Percentiles rank a stretch among this genome's conserved stretches.
These are phyloP conservation scores for Trypanosomatidae sp. DNA, from an alignment of 208 protist genomes.

Conservation along the genomic window DNA sequence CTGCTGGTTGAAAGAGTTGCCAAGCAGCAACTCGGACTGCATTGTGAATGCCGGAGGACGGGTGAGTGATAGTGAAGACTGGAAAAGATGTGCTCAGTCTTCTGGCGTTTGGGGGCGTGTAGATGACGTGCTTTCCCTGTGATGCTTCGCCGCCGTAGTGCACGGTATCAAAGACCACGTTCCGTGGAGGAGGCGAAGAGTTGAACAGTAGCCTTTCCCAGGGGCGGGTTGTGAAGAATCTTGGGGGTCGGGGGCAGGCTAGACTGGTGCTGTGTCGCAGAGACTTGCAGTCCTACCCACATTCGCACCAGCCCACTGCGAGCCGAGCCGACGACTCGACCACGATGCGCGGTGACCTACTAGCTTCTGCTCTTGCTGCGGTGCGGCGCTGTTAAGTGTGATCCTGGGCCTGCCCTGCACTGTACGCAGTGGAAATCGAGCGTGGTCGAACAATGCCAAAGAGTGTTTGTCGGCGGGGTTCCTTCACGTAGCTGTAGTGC, in stretches of 20 bases:
- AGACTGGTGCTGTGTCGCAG: background rate
- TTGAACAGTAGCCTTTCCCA: too few species aligned
- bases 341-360: background rate
- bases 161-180: too few species aligned
- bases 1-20: constrained; percentile 58
- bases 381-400: background rate
- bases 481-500: background rate
- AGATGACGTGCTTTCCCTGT: background rate
- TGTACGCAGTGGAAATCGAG: background rate
- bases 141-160: background rate
- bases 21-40: constrained; percentile 42
- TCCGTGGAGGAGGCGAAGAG: too few species aligned
- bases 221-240: background rate
- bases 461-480: background rate
- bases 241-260: background rate
- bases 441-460: background rate
- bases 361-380: background rate
- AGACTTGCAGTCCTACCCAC: background rate
- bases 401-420: background rate
- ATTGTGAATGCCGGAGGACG: constrained; percentile 1
- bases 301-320: background rate
- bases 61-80: background rate
- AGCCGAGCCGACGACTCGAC: background rate
- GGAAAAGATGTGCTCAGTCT: background rate
- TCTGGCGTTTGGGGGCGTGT: background rate